Conservation (phyloP, 768 basidiomycete species). For the Hericium alpestre region DNA sequence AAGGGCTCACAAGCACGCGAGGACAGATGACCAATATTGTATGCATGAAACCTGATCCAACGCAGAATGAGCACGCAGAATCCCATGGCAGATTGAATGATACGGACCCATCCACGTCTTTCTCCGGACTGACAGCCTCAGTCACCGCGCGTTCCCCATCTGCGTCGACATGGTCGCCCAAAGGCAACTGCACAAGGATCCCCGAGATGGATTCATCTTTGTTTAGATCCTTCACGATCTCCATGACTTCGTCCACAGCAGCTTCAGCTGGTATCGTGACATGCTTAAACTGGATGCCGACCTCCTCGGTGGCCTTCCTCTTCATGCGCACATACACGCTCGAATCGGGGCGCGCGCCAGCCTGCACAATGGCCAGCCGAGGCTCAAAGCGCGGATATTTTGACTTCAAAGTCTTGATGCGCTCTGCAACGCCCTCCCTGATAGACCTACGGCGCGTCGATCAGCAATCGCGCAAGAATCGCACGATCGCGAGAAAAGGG, state of each 20-base stretch:
- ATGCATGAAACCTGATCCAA: conserved; percentile 78
- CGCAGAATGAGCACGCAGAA: background rate
- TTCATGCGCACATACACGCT: conserved; percentile 95
- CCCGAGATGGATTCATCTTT: conserved; percentile 73
- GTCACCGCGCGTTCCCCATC: conserved; percentile 86
- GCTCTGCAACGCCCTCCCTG: conserved; percentile 62
- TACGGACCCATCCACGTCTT: conserved; percentile 91
- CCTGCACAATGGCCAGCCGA: conserved; percentile 86
- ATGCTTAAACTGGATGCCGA: conserved; percentile 82
- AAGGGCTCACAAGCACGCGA: conserved; percentile 84
- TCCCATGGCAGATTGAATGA: background rate
- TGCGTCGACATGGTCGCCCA: conserved; percentile 69
- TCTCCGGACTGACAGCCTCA: conserved; percentile 87
- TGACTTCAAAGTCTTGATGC: conserved; percentile 53
- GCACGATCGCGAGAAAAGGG: conserved; percentile 1
- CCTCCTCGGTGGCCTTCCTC: conserved; percentile 86
- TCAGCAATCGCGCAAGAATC: conserved; percentile 4
- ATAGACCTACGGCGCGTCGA: conserved; percentile 49
- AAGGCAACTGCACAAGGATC: conserved; percentile 90
- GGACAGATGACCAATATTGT: conserved; percentile 92
- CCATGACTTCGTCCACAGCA: conserved; percentile 67
- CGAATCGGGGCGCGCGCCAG: conserved; percentile 86
- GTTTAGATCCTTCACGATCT: conserved; percentile 73
- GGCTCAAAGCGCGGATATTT: conserved; percentile 84
- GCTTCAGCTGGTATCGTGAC: conserved; percentile 59